Conservation (phyloP, 2,329 filamentous ascomycete species). For the Claviceps humidiphila region DNA sequence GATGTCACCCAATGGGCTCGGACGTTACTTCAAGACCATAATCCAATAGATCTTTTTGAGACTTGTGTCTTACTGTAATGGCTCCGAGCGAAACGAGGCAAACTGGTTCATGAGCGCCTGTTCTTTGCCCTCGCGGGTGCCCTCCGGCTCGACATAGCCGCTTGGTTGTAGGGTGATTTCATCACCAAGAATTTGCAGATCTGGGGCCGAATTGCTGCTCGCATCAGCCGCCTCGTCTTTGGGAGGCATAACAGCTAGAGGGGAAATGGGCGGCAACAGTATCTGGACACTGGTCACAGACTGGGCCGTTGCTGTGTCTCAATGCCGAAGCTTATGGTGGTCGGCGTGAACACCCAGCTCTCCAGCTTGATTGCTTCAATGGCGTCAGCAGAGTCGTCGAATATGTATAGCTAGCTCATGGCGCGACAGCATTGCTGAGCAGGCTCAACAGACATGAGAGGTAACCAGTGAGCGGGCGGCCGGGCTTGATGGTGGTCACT, state of each 20-base stretch:
- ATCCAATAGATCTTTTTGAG: no score
- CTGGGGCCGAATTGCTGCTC: conserved; percentile 43
- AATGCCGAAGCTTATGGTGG: neutral
- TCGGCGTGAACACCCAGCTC: neutral
- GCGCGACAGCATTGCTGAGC: conserved; percentile 1
- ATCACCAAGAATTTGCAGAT: conserved; percentile 64
- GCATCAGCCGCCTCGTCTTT: conserved; percentile 18
- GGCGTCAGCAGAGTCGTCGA: neutral
- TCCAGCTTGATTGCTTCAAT: neutral
- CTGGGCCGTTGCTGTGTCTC: neutral
- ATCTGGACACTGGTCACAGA: neutral
- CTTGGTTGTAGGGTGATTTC: conserved; percentile 63
- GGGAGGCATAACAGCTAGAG: conserved; percentile 16
- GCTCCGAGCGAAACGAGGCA: conserved; percentile 67
- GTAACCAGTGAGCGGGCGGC: neutral
- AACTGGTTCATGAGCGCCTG: conserved; percentile 68
- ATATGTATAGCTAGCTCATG: neutral
- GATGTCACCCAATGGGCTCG: neutral
- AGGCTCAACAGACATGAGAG: neutral
- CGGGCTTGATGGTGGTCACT: neutral
- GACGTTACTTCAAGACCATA: no score
- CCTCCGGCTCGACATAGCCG: conserved; percentile 45
- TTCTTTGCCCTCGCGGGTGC: conserved; percentile 42
- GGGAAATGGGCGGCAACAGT: neutral
- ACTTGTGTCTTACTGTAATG: conserved; percentile 35